Conservation (phyloP, 805 yeast genomes). For the Lachancea lanzarotensis region DNA sequence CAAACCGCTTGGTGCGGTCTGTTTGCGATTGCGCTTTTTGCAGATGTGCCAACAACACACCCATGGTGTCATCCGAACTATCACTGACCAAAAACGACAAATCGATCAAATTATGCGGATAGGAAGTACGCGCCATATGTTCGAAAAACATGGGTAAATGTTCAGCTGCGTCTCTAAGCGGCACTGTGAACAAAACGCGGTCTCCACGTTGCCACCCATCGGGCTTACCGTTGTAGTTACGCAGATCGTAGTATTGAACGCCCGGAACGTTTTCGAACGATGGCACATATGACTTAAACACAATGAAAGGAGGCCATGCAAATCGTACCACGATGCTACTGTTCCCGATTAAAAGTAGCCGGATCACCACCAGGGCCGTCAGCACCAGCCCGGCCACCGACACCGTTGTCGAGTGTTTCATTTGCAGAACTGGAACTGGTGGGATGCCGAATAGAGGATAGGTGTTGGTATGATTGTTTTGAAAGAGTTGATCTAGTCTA, state of each 20-base stretch:
- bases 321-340: slow-evolving; percentile 5
- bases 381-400: slow-evolving; percentile 8
- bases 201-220: slow-evolving; percentile 79
- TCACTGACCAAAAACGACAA: slow-evolving; percentile 83
- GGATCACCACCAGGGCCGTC: slow-evolving; percentile 10
- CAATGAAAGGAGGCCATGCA: slow-evolving; percentile 14
- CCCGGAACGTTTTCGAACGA: slow-evolving; percentile 30
- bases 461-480: neutral
- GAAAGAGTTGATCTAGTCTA: no score
- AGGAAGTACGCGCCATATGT: slow-evolving; percentile 71
- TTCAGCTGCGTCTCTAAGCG: slow-evolving; percentile 84
- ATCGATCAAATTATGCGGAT: slow-evolving; percentile 83
- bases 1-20: slow-evolving; percentile 59
- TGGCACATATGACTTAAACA: slow-evolving; percentile 28
- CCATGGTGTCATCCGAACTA: slow-evolving; percentile 83
- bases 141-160: slow-evolving; percentile 86
- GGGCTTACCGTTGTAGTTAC: slow-evolving; percentile 53
- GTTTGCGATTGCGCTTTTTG: slow-evolving; percentile 58
- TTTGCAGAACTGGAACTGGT: neutral
- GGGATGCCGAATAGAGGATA: neutral
- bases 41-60: slow-evolving; percentile 50
- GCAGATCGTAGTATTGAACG: slow-evolving; percentile 70
- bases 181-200: slow-evolving; percentile 78
- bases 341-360: slow-evolving; percentile 3
- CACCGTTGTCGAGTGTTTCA: slow-evolving; percentile 8